These are phyloP conservation scores for Nakazawaea molendinolei DNA, from an alignment of 805 yeast species.

Conservation along the genomic window DNA sequence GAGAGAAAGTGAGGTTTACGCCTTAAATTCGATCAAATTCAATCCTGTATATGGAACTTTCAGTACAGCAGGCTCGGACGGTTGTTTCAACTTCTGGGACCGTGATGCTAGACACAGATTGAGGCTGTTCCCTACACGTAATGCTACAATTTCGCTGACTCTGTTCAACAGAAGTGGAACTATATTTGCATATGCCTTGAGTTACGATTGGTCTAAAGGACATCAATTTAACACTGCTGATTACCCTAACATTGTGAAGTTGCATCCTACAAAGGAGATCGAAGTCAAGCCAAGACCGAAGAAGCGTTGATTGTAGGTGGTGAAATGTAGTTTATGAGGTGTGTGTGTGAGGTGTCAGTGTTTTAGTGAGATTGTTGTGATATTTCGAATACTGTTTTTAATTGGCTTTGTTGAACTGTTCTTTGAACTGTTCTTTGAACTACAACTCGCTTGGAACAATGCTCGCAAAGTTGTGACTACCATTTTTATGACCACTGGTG, in stretches of 20 bases:
- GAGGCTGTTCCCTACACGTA: conserved; percentile 66
- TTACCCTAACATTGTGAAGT: conserved; percentile 66
- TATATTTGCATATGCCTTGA: conserved; percentile 83
- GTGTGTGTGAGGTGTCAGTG: too few relatives aligned
- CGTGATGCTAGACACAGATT: conserved; percentile 85
- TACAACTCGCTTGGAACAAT: too few relatives aligned
- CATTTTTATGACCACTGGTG: too few relatives aligned
- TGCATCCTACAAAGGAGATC: conserved; percentile 80
- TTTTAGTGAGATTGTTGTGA: too few relatives aligned
- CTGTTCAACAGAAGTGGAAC: conserved; percentile 79
- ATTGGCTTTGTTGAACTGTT: too few relatives aligned
- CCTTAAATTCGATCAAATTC: conserved; percentile 75
- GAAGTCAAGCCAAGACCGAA: conserved; percentile 63
- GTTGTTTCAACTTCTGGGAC: conserved; percentile 93
- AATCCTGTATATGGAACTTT: conserved; percentile 91
- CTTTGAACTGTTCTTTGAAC: too few relatives aligned
- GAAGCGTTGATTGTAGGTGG: conserved; percentile 15
- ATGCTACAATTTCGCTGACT: conserved; percentile 65
- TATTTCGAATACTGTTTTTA: too few relatives aligned
- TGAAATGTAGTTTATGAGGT: not conserved
- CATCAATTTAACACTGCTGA: conserved; percentile 69
- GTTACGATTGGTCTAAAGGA: conserved; percentile 97
- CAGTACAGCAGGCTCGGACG: conserved; percentile 93
- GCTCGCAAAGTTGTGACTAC: too few relatives aligned
- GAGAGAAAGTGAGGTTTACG: conserved; percentile 61